Conservation (phyloP, 1,139 yeast genomes). For the Candida sanyaensis region DNA sequence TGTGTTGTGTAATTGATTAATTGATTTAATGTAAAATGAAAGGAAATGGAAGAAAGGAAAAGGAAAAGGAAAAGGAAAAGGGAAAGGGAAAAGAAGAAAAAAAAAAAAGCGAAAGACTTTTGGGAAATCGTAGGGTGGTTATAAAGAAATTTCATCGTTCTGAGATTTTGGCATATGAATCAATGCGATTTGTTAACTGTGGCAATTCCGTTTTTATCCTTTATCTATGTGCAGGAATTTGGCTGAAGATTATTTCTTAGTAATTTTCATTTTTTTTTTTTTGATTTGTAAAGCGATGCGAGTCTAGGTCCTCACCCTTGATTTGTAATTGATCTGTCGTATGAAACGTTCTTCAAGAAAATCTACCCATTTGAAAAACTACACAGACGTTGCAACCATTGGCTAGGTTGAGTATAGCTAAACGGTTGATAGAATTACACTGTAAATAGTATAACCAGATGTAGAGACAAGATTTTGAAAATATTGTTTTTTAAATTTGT, state of each 20-base stretch:
- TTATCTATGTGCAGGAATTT: background rate
- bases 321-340: background rate
- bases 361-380: too few relatives aligned
- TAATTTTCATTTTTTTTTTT: background rate
- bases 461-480: too few relatives aligned
- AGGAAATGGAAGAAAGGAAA: background rate
- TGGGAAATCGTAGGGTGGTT: too few relatives aligned
- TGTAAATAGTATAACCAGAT: too few relatives aligned
- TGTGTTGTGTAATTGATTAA: slow-evolving; percentile 19
- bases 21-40: background rate
- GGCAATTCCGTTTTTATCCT: background rate
- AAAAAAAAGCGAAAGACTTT: background rate
- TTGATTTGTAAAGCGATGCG: background rate
- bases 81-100: background rate
- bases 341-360: background rate
- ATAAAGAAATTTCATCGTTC: too few relatives aligned
- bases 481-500: too few relatives aligned
- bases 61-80: background rate
- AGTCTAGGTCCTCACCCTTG: background rate
- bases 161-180: background rate
- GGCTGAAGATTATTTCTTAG: background rate
- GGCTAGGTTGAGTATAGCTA: too few relatives aligned
- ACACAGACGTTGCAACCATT: too few relatives aligned
- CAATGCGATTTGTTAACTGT: background rate
- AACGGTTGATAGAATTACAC: too few relatives aligned